Evolutionary conservation across 495 filamentous ascomycete species (phyloP).

Genomic region (Parathielavia hyrcaniae): DNA sequence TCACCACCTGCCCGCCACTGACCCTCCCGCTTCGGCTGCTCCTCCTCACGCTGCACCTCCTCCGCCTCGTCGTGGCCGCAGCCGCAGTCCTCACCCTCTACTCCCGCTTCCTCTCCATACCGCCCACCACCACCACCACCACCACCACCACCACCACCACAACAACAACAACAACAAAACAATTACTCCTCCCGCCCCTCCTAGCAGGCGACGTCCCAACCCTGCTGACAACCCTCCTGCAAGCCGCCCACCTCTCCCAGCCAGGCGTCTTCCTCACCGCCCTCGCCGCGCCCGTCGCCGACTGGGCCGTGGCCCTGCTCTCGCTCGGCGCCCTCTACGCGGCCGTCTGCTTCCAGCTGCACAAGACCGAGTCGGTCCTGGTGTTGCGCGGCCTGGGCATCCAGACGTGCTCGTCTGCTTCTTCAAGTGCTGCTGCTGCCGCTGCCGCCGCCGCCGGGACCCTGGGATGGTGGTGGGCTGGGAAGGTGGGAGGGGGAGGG

Average conservation of each 20-base stretch:
- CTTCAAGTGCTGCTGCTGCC: background rate
- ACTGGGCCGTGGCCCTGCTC: slow-evolving; percentile 25
- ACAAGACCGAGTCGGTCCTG: slow-evolving; percentile 74
- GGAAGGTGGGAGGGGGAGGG: slow-evolving; percentile 42
- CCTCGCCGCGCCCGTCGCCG: slow-evolving; percentile 36
- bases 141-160: slow-evolving; percentile 1
- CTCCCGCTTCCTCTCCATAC: slow-evolving; percentile 19
- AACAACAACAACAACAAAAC: slow-evolving; percentile 3
- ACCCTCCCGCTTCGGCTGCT: slow-evolving; percentile 53
- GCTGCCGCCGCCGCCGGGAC: too few relatives aligned
- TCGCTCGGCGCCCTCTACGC: slow-evolving; percentile 30
- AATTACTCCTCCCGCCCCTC: background rate
- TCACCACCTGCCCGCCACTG: slow-evolving; percentile 61
- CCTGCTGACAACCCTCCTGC: slow-evolving; percentile 35
- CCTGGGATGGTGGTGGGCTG: background rate
- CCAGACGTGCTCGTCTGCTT: slow-evolving; percentile 55
- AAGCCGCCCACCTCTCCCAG: slow-evolving; percentile 26
- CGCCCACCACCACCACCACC: slow-evolving; percentile 11
- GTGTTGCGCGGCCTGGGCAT: slow-evolving; percentile 86
- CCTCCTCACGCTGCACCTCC: slow-evolving; percentile 44
- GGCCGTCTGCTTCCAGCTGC: slow-evolving; percentile 34
- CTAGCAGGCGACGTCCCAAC: slow-evolving; percentile 11
- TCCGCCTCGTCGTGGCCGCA: slow-evolving; percentile 38
- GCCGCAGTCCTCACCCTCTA: slow-evolving; percentile 36
- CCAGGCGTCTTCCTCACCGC: slow-evolving; percentile 38